Base-by-base conservation (phyloP, 257 asterid species). In the Nicotiana noctiflora region DNA sequence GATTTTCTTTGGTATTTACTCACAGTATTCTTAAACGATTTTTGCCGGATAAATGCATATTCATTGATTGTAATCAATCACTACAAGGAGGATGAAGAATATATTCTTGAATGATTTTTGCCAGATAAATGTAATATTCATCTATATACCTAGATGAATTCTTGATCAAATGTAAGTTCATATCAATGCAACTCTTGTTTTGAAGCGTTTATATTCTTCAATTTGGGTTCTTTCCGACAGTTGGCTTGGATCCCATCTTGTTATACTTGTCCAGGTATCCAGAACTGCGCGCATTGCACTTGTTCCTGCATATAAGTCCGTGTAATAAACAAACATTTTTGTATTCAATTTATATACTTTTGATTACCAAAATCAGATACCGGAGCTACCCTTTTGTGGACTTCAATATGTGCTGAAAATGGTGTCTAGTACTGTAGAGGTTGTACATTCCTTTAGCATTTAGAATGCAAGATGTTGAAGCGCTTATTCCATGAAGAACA, bases 11-110 rank as follows among this genome's bases (percentile, higher is more conserved):
- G 44, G 79, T 23, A 23, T 74, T 15, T 23, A 29, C 62, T 74
- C 44, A 23, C 25, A 74, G 15, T 49, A 49, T 74, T 74, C 40
- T 74, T 49, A 49, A 74, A 74, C 51, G 40, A 74, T 49, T 49
- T 49, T 74, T 74, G 15, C 60, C 44, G 13, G 61, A 74, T 49
- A 74, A 49, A 46, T 74, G 61, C 18, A 23, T 52, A 74, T 74
- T 49, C 79, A 49, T 74, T 74, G 79, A n/a, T 74, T 74, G 78
- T 74, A 46, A 59, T 74, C 23, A 23, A 37, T 46, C 44, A 17
- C 44, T 49, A 46, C 78, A 14, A 23, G 61, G 79, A 74, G 79
- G 79, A 49, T 6, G 37, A 49, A 72, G 40, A 59, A 49, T 17
- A 15, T 23, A 14, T 23, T 11, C 40, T 46, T 25, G 8, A 40